Base-by-base conservation (phyloP, 1,284 basidiomycete species). In the Exobasidium cylindrosporum region DNA sequence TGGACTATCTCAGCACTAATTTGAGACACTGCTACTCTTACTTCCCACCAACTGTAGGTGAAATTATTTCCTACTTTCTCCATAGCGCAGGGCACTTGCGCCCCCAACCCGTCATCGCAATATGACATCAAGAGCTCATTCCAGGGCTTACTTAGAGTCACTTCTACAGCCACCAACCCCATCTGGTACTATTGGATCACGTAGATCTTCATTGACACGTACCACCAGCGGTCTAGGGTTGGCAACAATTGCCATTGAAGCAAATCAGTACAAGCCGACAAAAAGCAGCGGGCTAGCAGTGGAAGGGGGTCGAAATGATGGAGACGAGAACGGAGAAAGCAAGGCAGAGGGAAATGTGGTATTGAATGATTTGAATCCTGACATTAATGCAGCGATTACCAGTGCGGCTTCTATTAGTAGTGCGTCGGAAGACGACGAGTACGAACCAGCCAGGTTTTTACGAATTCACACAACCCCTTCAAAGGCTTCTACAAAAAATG, bases 191-290 rank as follows among this genome's bases (percentile, higher is more conserved):
- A 44, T 44, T 29, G 40, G 31, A 31, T 35, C 53, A n/a, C n/a
- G 53, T 30, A 23, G 24, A 31, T 40, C 35, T 10, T 40, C 35
- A 7, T 17, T 40, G 10, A 40, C 35, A 17, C 35, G 10, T 40
- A 40, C 7, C 17, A 17, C 35, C 17, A 40, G 35, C 35, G 35
- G 35, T 40, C 10, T 40, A 40, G 35, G 10, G 17, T 17, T 40
- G 35, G 7, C 47, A 10, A 31, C 47, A 23, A 26, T 10, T 24
- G 47, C 24, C 7, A 21, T 50, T 21, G 47, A 50, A 24, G 47
- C 47, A 40, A 40, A 50, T 14, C n/a, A 24, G 29, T 55, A 55
- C 29, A 55, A 55, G 32, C 53, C 53, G 40, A 29, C 40, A n/a
- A 13, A 29, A 23, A 55, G 53, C 30, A 55, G 53, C 26, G 30